Evolutionary conservation across 768 basidiomycete species (phyloP).

Genomic region (Suillus tomentosus): DNA sequence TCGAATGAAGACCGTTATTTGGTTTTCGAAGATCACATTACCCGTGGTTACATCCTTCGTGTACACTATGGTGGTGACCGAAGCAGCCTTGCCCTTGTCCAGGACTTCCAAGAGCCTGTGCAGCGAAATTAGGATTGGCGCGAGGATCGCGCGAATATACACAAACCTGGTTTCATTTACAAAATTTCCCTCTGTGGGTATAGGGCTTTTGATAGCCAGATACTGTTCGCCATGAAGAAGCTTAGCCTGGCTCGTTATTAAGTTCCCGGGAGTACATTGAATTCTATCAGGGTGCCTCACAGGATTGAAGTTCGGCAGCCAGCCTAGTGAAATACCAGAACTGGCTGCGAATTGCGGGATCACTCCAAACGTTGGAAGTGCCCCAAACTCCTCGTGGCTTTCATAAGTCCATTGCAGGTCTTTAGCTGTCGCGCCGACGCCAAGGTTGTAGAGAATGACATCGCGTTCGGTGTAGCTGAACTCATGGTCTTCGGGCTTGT

Average conservation of each 20-base stretch:
- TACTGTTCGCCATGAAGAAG: conserved; percentile 99
- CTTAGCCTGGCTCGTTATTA: conserved; percentile 62
- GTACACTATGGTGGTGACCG: conserved; percentile 76
- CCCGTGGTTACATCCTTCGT: conserved; percentile 82
- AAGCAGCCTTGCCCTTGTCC: conserved; percentile 93
- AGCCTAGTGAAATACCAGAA: conserved; percentile 69
- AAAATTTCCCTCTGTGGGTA: conserved; percentile 83
- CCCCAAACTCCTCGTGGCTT: conserved; percentile 80
- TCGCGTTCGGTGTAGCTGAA: conserved; percentile 87
- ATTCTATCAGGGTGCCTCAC: conserved; percentile 43
- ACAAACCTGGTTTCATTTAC: conserved; percentile 71
- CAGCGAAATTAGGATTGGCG: not conserved
- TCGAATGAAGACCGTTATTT: conserved; percentile 88
- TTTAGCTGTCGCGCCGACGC: conserved; percentile 89
- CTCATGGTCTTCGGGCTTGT: conserved; percentile 50
- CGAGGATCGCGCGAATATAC: not conserved
- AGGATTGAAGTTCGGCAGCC: conserved; percentile 94
- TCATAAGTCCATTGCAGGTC: conserved; percentile 94
- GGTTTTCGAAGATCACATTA: conserved; percentile 86
- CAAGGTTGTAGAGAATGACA: conserved; percentile 93
- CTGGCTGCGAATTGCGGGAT: conserved; percentile 87
- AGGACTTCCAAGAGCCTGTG: conserved; percentile 73
- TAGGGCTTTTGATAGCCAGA: conserved; percentile 79
- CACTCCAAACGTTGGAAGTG: conserved; percentile 93
- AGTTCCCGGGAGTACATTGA: conserved; percentile 2